Base-by-base conservation (phyloP, 768 basidiomycete genomes). In the Mrakia frigida region DNA sequence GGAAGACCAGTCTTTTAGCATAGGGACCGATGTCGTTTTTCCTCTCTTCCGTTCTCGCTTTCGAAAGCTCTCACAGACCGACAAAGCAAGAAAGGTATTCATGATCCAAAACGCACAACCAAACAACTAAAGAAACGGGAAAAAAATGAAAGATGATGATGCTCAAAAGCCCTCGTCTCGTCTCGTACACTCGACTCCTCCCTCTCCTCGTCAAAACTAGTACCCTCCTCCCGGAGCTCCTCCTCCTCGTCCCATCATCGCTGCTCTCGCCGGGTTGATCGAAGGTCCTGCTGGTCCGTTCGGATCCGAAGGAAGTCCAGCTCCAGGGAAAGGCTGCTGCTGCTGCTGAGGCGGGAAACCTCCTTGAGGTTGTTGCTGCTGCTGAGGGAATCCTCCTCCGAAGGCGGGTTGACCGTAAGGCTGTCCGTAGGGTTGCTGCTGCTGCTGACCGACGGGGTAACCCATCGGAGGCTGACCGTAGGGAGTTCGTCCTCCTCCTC, bases 231-330 rank as follows among this genome's bases (percentile, higher is more conserved):
- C 63, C 23, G 28, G 7, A 28, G 33, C 39, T 16, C 65, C 37
- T 41, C 65, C 37, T 1, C 10, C 39, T n/a, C 65, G 46, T 18
- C 65, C 25, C 53, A 74, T 50, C 73, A 74, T 74, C 63, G 73
- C 73, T 43, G 43, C 37, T 31, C 73, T 65, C 28, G 61, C 73
- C 73, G 73, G 73, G 28, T 39, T 39, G 33, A 35, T 39, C 35
- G n/a, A 43, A 25, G 37, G 37, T 50, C 43, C 43, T 50, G 43
- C 70, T 59, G 52, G 16, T 25, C 28, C 70, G 7, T 6, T 50
- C 13, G 70, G 70, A 33, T 50, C 11, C 28, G 69, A 28, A 52
- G 23, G 52, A 5, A 31, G 14, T 6, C 23, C 46, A 3, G 31
- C 61, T 63, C 31, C 61, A 33, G 25, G 25, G 56, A 56, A 56